Base-by-base conservation (phyloP, 2,329 filamentous ascomycete species). In the Colletotrichum higginsianum region DNA sequence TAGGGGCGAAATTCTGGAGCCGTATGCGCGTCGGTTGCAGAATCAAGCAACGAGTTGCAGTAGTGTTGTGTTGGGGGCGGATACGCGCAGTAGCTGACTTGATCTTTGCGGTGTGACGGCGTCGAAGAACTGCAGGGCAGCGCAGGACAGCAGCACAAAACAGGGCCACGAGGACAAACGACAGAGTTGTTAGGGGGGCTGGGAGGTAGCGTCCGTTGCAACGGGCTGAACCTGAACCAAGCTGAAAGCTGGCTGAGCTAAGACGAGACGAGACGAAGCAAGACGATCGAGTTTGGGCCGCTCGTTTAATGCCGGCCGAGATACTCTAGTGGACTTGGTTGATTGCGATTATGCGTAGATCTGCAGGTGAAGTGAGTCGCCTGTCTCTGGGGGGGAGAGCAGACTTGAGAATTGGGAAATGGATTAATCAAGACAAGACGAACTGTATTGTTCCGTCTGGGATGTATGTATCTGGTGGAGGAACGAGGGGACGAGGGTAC, bases 111-210 rank as follows among this genome's bases (percentile, higher is more conserved):
- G 61, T 63, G 61, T 63, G 61, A 63, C 49, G 49, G 55, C 55
- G 55, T 42, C 55, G 61, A 63, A 52, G 60, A 62, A 62, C 60
- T 49, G 57, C 57, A 60, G 57, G 57, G 26, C 58, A 50, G 35
- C 8, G 35, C 8, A 38, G 30, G 8, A 8, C 30, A 9, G 30
- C 30, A 35, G 30, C 30, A 9, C 30, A 35, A 9, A 35, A 5
- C 30, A 35, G 50, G 61, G 49, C 61, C 38, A 63, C 61, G 40
- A 52, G 60, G 46, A 23, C 58, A 61, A 49, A 30, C 18, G 58
- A 49, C 26, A 38, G 8, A n/a, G 44, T 6, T 13, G 26, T 26
- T 13, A 18, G 12, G 44, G 57, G 42, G 42, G 13, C 26, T 30
- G 57, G 58, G 44, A 16, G 23, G 35, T n/a, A 26, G 58, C 42